Evolutionary conservation across 2,329 filamentous ascomycete genomes (phyloP), one percentile per base, ranked within the genome.

Genomic region (Phialemonium atrogriseum): DNA sequence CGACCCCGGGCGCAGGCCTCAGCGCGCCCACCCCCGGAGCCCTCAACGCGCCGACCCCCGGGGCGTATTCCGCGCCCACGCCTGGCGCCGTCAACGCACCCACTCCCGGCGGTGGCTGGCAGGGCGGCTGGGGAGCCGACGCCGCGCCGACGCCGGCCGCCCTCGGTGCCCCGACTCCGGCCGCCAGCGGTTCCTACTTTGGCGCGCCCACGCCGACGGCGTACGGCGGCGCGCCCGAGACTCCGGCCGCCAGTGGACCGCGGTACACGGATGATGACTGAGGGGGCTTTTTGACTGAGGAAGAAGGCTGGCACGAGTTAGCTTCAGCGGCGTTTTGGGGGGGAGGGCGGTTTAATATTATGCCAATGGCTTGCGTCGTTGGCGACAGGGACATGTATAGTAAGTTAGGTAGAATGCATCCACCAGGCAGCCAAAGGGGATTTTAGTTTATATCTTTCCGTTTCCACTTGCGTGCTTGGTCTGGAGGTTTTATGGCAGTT

Each of bases 41-140:
- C 1, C 54, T 78, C 48, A 75, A 73, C 44, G 83, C 83, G 4
- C 82, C 82, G 1, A 87, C 83, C 0, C 83, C 80, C 0, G 80
- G 78, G 3, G 78, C 73, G 6, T 74, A 72, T 47, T 68, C 71
- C n/a, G 76, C 77, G 4, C 74, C 77, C 2, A 80, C 76, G 0
- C 76, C 77, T 0, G 73, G 66, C 11, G 69, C 67, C 9, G 48
- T 68, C 39, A 73, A 68, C 43, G 81, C 81, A 1, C 81, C 82
- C 0, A 86, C 82, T 0, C 82, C 80, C 2, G 80, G 77, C 6
- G 75, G 67, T 5, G 71, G 68, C 7, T 75, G 75, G 70, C 65
- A 71, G 39, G 63, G 68, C 15, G 68, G 70, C 15, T 75, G 71
- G 70, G 33, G 21, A 13, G 62, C 62, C 1, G 80, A 82, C 34